These are phyloP conservation scores for Mrakia blollopis DNA, from an alignment of 768 basidiomycete genomes.

Conservation along the genomic window DNA sequence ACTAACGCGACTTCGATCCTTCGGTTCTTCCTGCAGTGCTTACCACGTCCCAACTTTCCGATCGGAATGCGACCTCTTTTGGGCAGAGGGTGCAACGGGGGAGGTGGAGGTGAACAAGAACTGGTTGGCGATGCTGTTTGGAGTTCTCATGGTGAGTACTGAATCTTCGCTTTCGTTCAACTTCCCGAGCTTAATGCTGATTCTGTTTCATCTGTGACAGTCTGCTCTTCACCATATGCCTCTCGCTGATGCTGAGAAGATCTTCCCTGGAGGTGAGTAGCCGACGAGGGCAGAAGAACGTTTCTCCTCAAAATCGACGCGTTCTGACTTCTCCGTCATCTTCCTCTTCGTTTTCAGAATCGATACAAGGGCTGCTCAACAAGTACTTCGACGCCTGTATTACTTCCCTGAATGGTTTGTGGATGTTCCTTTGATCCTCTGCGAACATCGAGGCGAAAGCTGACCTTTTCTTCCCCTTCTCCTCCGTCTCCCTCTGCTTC, in stretches of 20 bases:
- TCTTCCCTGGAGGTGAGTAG: slow-evolving; percentile 24
- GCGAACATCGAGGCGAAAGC: too few relatives aligned
- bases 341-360: slow-evolving; percentile 4
- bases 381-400: slow-evolving; percentile 34
- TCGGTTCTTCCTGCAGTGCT: background rate
- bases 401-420: slow-evolving; percentile 1
- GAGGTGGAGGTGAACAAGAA: slow-evolving; percentile 36
- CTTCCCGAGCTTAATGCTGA: background rate
- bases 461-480: background rate
- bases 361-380: slow-evolving; percentile 20
- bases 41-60: slow-evolving; percentile 28
- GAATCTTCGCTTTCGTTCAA: too few relatives aligned
- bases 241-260: background rate
- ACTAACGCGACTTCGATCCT: background rate
- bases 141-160: slow-evolving; percentile 31
- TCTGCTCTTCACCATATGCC: slow-evolving; percentile 36
- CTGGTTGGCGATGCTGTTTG: slow-evolving; percentile 34
- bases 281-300: too few relatives aligned
- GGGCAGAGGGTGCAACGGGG: slow-evolving; percentile 33
- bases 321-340: background rate
- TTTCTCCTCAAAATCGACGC: background rate
- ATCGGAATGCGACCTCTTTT: slow-evolving; percentile 35
- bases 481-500: background rate
- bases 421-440: too few relatives aligned
- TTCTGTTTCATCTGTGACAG: background rate